Conservation (phyloP, 2,329 filamentous ascomycete species). For the Sporothrix pallida region DNA sequence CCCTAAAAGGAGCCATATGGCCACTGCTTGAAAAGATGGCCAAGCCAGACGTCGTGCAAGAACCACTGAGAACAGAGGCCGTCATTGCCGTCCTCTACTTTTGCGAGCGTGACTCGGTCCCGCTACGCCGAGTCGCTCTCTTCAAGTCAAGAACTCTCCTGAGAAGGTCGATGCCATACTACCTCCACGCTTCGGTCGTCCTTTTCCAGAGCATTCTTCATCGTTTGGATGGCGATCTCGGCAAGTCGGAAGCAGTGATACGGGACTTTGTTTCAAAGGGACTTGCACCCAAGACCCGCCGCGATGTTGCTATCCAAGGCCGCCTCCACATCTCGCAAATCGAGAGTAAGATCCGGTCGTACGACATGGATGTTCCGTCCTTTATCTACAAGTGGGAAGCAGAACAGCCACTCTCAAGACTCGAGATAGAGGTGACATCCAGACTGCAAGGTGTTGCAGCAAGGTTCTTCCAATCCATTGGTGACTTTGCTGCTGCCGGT, state of each 20-base stretch:
- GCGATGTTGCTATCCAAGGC: slow-evolving; percentile 40
- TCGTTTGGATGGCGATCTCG: slow-evolving; percentile 42
- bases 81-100: slow-evolving; percentile 45
- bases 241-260: slow-evolving; percentile 41
- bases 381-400: slow-evolving; percentile 45
- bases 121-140: slow-evolving; percentile 40
- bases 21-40: slow-evolving; percentile 36
- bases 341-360: slow-evolving; percentile 46
- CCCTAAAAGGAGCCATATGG: slow-evolving; percentile 40
- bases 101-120: slow-evolving; percentile 43
- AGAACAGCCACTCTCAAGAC: slow-evolving; percentile 41
- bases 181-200: slow-evolving; percentile 43
- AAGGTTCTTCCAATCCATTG: slow-evolving; percentile 45
- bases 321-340: slow-evolving; percentile 46
- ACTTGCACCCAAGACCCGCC: slow-evolving; percentile 24
- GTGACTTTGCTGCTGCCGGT: slow-evolving; percentile 43
- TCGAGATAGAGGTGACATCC: slow-evolving; percentile 46
- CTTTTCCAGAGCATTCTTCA: slow-evolving; percentile 45
- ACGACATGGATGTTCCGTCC: slow-evolving; percentile 42
- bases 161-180: slow-evolving; percentile 43
- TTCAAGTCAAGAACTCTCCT: slow-evolving; percentile 40
- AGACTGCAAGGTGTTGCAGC: slow-evolving; percentile 45
- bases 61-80: slow-evolving; percentile 38
- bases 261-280: not conserved
- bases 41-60: slow-evolving; percentile 4